Base-by-base conservation (phyloP, 495 filamentous ascomycete species). In the Podospora appendiculata region DNA sequence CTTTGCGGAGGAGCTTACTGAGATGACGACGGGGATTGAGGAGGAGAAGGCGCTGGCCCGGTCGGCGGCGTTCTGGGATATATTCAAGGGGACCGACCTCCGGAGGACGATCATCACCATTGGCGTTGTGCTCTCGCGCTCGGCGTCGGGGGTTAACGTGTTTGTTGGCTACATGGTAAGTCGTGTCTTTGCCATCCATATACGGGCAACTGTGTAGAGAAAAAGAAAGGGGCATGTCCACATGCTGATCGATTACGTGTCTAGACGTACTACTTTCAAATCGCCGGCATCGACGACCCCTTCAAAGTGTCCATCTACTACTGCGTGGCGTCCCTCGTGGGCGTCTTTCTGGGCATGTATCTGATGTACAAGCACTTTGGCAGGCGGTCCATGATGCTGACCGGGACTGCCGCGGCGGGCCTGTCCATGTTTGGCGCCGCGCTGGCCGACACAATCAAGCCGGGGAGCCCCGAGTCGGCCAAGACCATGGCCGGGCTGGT, bases 391-490 rank as follows among this genome's bases (percentile, higher is more conserved):
- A 60, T 71, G 17, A 53, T 71, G 18, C 65, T 69, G 56, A 63
- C 61, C 0, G 69, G 69, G 0, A 59, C 69, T 0, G 52, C 61
- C 0, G 33, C 51, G 6, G 64, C 68, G 32, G 62, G 66, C 5
- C 43, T 55, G n/a, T 68, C 64, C 19, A 71, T 71, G 67, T 55
- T 71, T 19, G 69, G 60, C n/a, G 63, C 69, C 50, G 67, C 67
- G 0, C 54, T 70, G 36, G 66, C 65, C 10, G 65, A 64, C 9
- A 65, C 63, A 8, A 56, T 67, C 2, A 60, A 59, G 1, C 52
- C 55, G 6, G 64, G 62, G 3, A 65, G 46, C 66, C 8, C 12
- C 56, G 13, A 57, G 58, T 1, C 60, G 55, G 11, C 48, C 59
- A 17, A 66, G 58, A 25, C 67, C n/a, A 62, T 69, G 16, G 55